Conservation (phyloP, 805 yeast genomes). For the Lipomyces orientalis region DNA sequence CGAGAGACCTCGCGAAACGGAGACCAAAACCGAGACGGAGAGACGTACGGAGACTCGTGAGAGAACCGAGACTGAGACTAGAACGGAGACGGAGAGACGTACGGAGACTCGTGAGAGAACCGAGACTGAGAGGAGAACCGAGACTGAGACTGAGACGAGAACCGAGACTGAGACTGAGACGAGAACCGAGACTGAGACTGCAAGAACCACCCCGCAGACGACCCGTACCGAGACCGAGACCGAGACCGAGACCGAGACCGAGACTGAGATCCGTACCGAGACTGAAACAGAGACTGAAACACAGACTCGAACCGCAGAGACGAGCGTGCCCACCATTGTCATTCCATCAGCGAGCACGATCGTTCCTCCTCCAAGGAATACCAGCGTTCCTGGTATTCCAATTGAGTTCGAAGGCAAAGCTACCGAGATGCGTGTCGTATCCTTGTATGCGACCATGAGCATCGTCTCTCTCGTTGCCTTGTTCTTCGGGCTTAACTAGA, state of each 20-base stretch:
- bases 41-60: neutral
- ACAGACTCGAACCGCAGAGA: neutral
- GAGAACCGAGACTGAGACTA: neutral
- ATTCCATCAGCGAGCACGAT: neutral
- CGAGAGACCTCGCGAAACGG: neutral
- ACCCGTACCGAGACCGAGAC: neutral
- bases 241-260: neutral
- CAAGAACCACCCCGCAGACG: too few species aligned
- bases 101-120: conserved; percentile 9
- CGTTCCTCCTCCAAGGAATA: conserved; percentile 6
- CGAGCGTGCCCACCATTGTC: neutral
- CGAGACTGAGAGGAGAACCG: conserved; percentile 8
- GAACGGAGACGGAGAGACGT: too few species aligned
- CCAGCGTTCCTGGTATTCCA: conserved; percentile 2
- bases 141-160: neutral
- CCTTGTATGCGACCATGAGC: conserved; percentile 12
- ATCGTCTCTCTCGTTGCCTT: conserved; percentile 14
- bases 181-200: neutral
- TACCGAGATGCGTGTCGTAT: neutral
- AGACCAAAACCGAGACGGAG: neutral
- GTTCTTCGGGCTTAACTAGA: conserved; percentile 11
- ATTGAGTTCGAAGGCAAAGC: conserved; percentile 20
- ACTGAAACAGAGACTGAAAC: neutral
- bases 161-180: neutral
- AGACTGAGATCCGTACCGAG: conserved; percentile 1